Conservation (phyloP, 2,329 filamentous ascomycete genomes). For the Colletotrichum sp. region DNA sequence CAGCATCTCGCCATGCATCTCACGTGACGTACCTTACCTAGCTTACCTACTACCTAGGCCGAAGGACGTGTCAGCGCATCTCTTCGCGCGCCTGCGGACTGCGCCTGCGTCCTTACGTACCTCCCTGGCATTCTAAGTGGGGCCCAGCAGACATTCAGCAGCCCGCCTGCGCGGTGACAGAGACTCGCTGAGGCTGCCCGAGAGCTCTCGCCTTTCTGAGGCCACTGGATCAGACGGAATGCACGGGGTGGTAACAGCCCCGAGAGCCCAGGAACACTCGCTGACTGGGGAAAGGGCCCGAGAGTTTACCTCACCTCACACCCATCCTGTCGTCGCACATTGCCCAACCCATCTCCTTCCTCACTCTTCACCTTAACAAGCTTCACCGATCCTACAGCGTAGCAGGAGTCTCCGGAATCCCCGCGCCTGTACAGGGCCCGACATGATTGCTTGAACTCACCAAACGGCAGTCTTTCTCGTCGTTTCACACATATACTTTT, state of each 20-base stretch:
- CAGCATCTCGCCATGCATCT: neutral
- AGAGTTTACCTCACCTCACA: neutral
- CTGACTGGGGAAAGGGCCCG: neutral
- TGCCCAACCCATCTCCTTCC: neutral
- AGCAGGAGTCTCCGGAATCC: neutral
- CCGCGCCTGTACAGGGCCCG: neutral
- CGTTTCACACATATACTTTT: neutral
- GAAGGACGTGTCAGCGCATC: neutral
- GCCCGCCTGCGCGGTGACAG: neutral
- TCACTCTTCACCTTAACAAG: neutral
- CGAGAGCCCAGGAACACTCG: neutral
- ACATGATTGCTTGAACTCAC: conserved; percentile 6
- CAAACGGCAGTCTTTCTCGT: conserved; percentile 2
- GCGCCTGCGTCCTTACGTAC: neutral
- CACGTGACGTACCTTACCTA: neutral
- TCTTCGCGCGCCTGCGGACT: neutral
- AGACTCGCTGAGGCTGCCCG: neutral
- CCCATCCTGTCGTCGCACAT: neutral
- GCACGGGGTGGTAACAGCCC: neutral
- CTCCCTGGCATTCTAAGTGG: neutral
- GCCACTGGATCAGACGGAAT: neutral
- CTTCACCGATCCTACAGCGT: neutral
- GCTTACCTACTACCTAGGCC: neutral
- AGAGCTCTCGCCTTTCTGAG: neutral
- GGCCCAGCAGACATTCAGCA: neutral